Base-by-base conservation (phyloP, 2,329 filamentous ascomycete species). In the Colletotrichum tabaci region DNA sequence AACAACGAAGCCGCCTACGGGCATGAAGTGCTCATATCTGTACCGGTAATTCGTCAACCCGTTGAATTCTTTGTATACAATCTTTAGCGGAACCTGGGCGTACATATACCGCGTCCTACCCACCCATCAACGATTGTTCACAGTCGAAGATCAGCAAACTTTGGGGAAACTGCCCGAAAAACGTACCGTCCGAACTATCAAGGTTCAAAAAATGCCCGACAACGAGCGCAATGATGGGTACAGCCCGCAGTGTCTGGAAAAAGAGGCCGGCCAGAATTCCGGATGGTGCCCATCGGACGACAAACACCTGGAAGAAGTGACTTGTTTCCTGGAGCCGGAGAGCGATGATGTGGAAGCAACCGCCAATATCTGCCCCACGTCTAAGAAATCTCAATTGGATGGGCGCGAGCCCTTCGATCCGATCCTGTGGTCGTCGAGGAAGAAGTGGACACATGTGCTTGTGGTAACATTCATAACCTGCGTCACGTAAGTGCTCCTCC, bases 371-470 rank as follows among this genome's bases (percentile, higher is more conserved):
- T 38, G 40, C 46, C 44, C 23, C 21, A 21, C n/a, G 68, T 16
- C 57, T 46, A 35, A 71, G 40, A 18, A 40, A 16, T 58, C 65
- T 47, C 40, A 26, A 26, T 26, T 67, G 18, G 40, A 60, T 18
- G 42, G 26, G 38, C 10, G 57, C 38, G 65, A 63, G 23, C 46
- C 65, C 5, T 60, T 68, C 58, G 46, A 68, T 40, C 57, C 65
- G 21, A 57, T 50, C 26, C 6, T 63, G 52, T 68, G 53, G 65
- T 53, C 65, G n/a, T 21, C 64, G 7, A 71, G 30, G 56, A 57
- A 71, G 67, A 64, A 57, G 21, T 67, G 67, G 68, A 63, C 52
- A 18, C 57, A 71, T 15, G 46, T 62, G 30, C 38, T 71, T 9
- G 58, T 67, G 26, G 64, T 71, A 7, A 52, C 46, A 6, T 58